Evolutionary conservation across 2,329 filamentous ascomycete species (phyloP), one percentile per base, ranked within the genome.

Genomic region (Kalaharituber pfeilii): DNA sequence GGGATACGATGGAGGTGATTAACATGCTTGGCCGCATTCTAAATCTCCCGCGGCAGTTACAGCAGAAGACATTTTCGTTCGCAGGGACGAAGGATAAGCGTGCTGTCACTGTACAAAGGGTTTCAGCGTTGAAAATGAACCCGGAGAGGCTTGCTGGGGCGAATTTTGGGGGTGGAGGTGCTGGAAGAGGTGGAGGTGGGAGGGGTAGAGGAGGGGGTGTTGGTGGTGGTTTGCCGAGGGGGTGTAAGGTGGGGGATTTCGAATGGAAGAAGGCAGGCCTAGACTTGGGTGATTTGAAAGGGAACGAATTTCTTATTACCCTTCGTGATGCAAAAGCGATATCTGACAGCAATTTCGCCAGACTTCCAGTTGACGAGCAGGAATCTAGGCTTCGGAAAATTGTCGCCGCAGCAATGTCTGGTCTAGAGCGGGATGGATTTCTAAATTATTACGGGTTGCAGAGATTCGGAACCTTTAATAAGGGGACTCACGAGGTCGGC

Each of bases 361-460:
- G 5, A 20, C 18, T 22, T 20, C 53, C 45, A 52, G 36, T 51
- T 52, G 59, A 57, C 18, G 61, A 67, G 2, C 69, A 68, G 13
- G 71, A 72, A 36, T 65, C 67, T 15, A 67, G 52, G 56, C 68
- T 52, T 6, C 68, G 71, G 65, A 66, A 72, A 5, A 70, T 77
- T 28, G 71, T 86, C 58, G 65, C 74, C 57, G 65, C 72, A 57
- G 74, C 85, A 1, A 71, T 94, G 51, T 71, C 75, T 42, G 78
- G 81, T 59, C 78, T 96, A 61, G 73, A 75, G 53, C 70, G 79
- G 44, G 76, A 81, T 45, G 91, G 91, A 2, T 98, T 93, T 72
- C 81, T 98, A 69, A 98, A 98, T 69, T 98, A 96, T 71, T 98
- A 88, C 65, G 91, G 91, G 7, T 79, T 96, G n/a, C 91, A 98